These are phyloP conservation scores for Oryza officinalis DNA, from an alignment of 176 grass and related monocot genomes.

Conservation along the genomic window DNA sequence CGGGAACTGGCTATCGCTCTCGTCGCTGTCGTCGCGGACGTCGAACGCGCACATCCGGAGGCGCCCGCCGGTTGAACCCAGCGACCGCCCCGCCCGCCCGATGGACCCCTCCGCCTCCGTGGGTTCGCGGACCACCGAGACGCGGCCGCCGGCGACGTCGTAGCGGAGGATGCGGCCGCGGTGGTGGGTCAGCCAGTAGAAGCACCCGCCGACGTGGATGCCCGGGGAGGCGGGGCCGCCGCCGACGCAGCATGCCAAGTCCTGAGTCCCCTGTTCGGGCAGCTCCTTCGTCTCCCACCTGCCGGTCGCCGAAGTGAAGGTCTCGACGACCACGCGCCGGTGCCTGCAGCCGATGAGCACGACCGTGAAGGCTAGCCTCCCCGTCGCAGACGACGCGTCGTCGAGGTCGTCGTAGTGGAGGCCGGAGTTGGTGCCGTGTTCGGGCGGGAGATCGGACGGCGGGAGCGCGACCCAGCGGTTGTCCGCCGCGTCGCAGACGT, in stretches of 20 bases:
- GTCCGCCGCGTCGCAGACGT: conserved; percentile 21
- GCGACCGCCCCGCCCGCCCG: neutral
- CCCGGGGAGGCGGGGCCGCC: neutral
- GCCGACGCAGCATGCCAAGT: neutral
- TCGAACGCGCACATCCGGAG: conserved; percentile 11
- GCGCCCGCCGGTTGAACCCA: neutral
- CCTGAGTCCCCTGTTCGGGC: neutral
- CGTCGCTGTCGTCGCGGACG: neutral
- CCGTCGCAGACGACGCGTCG: neutral
- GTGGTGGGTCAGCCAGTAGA: conserved; percentile 29
- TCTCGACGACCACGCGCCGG: neutral
- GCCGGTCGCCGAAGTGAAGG: conserved; percentile 16
- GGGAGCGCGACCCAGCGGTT: conserved; percentile 35
- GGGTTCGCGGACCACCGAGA: conserved; percentile 8
- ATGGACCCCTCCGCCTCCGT: neutral
- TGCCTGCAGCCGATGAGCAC: neutral
- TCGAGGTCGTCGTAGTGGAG: conserved; percentile 11
- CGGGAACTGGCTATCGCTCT: neutral
- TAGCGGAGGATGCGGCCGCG: neutral
- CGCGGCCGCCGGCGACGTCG: neutral
- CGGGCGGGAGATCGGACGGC: conserved; percentile 7
- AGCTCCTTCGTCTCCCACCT: neutral
- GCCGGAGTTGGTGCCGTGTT: neutral
- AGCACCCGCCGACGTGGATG: neutral
- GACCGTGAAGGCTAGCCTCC: neutral